These are phyloP conservation scores for Thermothelomyces thermophilus DNA, from an alignment of 2,329 filamentous ascomycete species.

Conservation along the genomic window DNA sequence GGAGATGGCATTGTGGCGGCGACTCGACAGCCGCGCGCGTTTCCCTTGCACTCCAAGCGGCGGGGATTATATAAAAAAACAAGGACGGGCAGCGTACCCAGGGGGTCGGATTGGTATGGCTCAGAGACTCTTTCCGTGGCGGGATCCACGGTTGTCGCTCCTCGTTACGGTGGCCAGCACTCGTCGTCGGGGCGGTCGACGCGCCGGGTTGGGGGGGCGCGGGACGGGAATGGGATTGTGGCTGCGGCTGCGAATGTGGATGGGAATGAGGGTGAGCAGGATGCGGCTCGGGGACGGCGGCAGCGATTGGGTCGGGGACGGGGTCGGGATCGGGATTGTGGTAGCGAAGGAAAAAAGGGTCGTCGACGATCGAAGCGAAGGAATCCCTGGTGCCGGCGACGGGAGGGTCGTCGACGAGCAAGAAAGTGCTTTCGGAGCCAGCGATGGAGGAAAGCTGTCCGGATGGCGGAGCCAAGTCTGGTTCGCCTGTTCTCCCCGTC, in stretches of 20 bases:
- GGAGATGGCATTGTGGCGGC: background rate
- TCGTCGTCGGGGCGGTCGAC: conserved; percentile 8
- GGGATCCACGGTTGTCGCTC: conserved; percentile 37
- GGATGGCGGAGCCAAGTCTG: conserved; percentile 11
- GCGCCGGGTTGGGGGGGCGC: conserved; percentile 27
- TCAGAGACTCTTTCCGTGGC: conserved; percentile 45
- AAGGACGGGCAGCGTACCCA: conserved; percentile 24
- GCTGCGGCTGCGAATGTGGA: too few relatives aligned
- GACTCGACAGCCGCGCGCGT: background rate
- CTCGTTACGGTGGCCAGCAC: conserved; percentile 31
- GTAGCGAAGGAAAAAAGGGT: conserved; percentile 48
- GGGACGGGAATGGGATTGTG: too few relatives aligned
- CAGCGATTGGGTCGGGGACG: conserved; percentile 22
- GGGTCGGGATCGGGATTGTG: conserved; percentile 30
- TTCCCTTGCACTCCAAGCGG: background rate
- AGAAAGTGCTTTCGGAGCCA: conserved; percentile 22
- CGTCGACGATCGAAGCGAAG: conserved; percentile 48
- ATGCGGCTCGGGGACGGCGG: conserved; percentile 23
- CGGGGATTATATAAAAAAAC: background rate
- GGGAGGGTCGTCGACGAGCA: conserved; percentile 26
- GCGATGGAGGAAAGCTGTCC: conserved; percentile 15
- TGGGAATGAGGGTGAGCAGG: too few relatives aligned
- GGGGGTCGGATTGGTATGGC: conserved; percentile 25
- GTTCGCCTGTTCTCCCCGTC: conserved; percentile 5
- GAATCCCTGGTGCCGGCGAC: conserved; percentile 38